Evolutionary conservation across 116 monocot species (phyloP).

Genomic region (Cymodocea nodosa): DNA sequence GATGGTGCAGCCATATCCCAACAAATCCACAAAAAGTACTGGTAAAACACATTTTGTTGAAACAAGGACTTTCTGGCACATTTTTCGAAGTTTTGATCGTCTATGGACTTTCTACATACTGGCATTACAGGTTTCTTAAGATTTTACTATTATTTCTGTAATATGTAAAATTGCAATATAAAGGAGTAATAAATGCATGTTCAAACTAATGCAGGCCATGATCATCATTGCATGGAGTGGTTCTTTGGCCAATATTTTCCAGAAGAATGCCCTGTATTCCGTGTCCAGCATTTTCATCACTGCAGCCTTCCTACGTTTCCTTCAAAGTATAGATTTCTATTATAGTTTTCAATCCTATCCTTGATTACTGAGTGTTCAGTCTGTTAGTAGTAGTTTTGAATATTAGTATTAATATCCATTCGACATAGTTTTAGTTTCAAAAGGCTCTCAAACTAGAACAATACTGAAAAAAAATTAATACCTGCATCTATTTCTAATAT

Average conservation of each 20-base stretch:
- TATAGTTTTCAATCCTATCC: neutral
- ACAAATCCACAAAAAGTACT: constrained; percentile 34
- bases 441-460: no score
- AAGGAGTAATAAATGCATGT: neutral
- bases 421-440: no score
- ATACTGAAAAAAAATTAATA: no score
- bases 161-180: neutral
- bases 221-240: constrained; percentile 69
- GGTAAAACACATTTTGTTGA: constrained; percentile 94
- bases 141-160: neutral
- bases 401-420: no score
- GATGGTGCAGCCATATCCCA: constrained; percentile 17
- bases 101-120: constrained; percentile 90
- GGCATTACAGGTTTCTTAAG: constrained; percentile 61
- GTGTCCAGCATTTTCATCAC: constrained; percentile 92
- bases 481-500: no score
- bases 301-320: constrained; percentile 74
- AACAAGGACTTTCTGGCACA: constrained; percentile 97
- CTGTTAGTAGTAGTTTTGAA: no score
- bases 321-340: constrained; percentile 60
- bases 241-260: constrained; percentile 45
- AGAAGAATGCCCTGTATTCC: constrained; percentile 40
- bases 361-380: neutral
- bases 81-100: constrained; percentile 97
- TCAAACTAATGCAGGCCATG: constrained; percentile 47